Base-by-base conservation (phyloP, 768 basidiomycete species). In the Termitomyces sp. region DNA sequence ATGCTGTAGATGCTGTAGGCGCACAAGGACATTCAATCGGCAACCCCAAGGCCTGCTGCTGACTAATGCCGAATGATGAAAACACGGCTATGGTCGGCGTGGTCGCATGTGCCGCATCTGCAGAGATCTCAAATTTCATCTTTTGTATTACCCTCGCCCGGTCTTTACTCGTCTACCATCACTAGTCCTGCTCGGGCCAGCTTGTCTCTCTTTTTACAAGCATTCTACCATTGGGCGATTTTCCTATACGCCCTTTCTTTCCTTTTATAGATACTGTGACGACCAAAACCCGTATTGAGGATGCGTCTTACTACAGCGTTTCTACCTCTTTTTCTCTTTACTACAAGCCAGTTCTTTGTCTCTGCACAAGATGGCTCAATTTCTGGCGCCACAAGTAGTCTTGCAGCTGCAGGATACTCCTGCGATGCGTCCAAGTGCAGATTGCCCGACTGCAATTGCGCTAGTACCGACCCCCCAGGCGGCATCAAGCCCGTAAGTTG, bases 391-490 rank as follows among this genome's bases (percentile, higher is more conserved):
- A 80, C 80, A 7, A 75, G 74, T 32, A 82, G 80, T 53, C 40
- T 78, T 9, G 68, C 66, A 5, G 83, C 87, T 32, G 83, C 86
- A 0, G 84, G 83, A 9, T 91, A 92, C 69, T 83, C 81, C 8
- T 92, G 90, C 67, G 86, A 90, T 63, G 33, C 86, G 0, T 70
- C 70, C 11, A 72, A 76, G 59, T 92, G 90, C 72, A 73, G 82
- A 71, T 76, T 90, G 5, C 90, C 90, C 0, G 71, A 75, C 52
- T 92, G 90, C 67, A 78, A 83, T 65, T 90, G 88, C 63, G 89
- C 90, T 4, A 88, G 86, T 63, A 80, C 85, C 1, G 81, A 72
- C 59, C 86, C 88, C 3, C 90, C 89, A 13, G 89, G 88, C 55
- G 89, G 88, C 3, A 73, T 90, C 11, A 66, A 70, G 16, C 83